Base-by-base conservation (phyloP, 2,329 filamentous ascomycete species). In the Monosporascus sp. region DNA sequence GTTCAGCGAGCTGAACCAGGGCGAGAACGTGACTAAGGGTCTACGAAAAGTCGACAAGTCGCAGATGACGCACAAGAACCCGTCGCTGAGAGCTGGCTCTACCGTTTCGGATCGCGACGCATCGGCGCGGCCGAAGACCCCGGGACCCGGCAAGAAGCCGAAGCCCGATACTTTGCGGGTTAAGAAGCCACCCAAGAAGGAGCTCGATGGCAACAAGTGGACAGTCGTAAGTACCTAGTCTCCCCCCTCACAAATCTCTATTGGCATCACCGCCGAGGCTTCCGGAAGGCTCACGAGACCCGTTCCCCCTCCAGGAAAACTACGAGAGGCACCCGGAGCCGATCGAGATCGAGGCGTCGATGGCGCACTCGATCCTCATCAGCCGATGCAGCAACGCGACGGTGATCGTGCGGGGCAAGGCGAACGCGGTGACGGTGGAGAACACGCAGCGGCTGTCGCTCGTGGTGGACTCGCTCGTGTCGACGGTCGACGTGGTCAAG, bases 61-160 rank as follows among this genome's bases (percentile, higher is more conserved):
- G 51, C 81, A 97, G 71, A 97, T 97, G 93, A 99, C 94, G 56
- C 94, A 99, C 75, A 97, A 97, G 78, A 99, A 99, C 73, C 94
- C 94, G 16, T 84, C 86, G 9, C 78, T 99, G 54, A 86, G 94
- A 58, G 82, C 89, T 24, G 78, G 78, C 56, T 88, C 89, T 14
- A 81, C 83, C 2, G 90, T 93, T 3, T 79, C 88, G 27, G 82
- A 80, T 22, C 79, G 78, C 55, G 76, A 77, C 41, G 70, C 73
- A 14, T 78, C 79, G 7, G 67, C 75, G 24, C 82, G 90, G 48
- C 85, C 82, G 53, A 96, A 94, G 80, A 95, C 90, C 59, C 92
- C 91, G 2, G 88, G 90, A 19, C 94, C 94, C 1, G 88, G 86
- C 61, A 93, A 91, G 73, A 92, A 91, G 72, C 87, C 88, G 50